Conservation (phyloP, 2,329 filamentous ascomycete species). For the Ophiocordyceps camponoti-saundersi region DNA sequence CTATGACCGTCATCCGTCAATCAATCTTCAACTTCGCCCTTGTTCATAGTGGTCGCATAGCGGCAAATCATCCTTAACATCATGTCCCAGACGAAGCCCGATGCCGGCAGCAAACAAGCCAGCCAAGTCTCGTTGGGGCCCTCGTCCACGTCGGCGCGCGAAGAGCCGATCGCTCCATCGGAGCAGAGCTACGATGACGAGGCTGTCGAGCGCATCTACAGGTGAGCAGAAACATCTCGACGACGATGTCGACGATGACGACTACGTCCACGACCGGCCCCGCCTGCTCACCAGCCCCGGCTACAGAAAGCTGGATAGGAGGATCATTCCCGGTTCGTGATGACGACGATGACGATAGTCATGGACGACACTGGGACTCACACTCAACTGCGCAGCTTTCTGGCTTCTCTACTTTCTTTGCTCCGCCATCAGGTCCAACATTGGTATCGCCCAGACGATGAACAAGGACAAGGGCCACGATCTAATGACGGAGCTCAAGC, state of each 20-base stretch:
- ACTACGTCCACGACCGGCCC: not conserved
- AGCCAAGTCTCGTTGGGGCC: not conserved
- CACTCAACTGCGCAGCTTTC: slow-evolving; percentile 38
- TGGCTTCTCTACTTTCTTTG: slow-evolving; percentile 86
- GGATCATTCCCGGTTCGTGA: slow-evolving; percentile 38
- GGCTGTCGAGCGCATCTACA: slow-evolving; percentile 37
- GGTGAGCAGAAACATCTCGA: slow-evolving; percentile 7
- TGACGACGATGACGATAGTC: not conserved
- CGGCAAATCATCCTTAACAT: too few species aligned
- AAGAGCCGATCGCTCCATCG: not conserved
- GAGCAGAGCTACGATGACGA: slow-evolving; percentile 26
- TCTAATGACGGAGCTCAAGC: slow-evolving; percentile 50
- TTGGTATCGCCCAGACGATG: slow-evolving; percentile 91
- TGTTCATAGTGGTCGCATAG: too few species aligned
- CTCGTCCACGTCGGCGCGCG: not conserved
- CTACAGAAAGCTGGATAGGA: slow-evolving; percentile 33
- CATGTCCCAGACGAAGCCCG: not conserved
- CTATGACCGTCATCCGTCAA: too few species aligned
- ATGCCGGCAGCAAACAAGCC: not conserved
- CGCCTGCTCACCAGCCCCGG: not conserved
- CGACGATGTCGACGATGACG: not conserved
- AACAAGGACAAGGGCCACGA: slow-evolving; percentile 56
- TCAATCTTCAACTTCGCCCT: too few species aligned
- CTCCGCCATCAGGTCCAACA: slow-evolving; percentile 81
- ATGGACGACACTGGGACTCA: not conserved